A percentile compares a stretch with the other conserved stretches of the same genome.
phyloP scores from a whole-genome alignment of 257 asterid species.

The Capsicum rhomboideum region DNA sequence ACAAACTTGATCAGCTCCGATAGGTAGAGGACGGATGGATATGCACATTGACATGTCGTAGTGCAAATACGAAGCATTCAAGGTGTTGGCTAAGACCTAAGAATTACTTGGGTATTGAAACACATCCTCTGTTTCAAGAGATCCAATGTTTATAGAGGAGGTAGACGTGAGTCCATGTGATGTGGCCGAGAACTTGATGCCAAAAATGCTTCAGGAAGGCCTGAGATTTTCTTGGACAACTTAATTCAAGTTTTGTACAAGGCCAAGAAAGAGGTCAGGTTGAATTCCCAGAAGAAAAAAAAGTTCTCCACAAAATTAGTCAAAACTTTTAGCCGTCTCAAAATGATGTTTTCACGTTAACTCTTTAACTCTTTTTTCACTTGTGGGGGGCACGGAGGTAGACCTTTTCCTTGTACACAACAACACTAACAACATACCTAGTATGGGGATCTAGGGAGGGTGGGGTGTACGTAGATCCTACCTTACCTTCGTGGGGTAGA shows the following conservation, averaged over 20 bases:
- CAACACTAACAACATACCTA: too few species aligned
- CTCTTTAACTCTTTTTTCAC: neutral
- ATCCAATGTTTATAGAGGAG: neutral
- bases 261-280: neutral
- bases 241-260: neutral
- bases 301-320: neutral
- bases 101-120: conserved; percentile 2
- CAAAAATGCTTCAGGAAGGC: neutral
- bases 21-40: conserved; percentile 1
- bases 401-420: neutral
- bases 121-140: neutral
- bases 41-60: neutral
- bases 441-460: too few species aligned
- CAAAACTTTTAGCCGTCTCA: neutral
- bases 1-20: neutral
- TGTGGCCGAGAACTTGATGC: conserved; percentile 4
- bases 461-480: too few species aligned
- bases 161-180: neutral
- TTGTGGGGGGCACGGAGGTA: neutral
- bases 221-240: neutral
- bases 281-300: neutral
- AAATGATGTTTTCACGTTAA: neutral
- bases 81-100: neutral
- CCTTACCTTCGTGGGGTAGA: too few species aligned
- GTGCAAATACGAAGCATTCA: neutral